Evolutionary conservation across 148 eudicot genomes (phyloP).

Genomic region (Fagopyrum homotropicum): DNA sequence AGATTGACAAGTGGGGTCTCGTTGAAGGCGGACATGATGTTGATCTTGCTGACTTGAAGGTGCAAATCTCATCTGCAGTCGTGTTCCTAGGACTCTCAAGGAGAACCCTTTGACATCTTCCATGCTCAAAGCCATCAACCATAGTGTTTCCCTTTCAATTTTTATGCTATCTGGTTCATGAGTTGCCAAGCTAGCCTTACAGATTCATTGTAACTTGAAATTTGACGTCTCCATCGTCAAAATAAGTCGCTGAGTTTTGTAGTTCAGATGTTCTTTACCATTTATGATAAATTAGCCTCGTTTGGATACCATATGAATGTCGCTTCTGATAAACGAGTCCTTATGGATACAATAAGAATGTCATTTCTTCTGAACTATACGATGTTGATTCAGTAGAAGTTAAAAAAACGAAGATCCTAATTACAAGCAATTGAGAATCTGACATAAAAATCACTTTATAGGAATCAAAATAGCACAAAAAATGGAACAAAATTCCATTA

Average conservation of each 20-base stretch:
- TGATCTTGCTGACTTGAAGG: constrained; percentile 87
- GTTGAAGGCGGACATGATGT: constrained; percentile 98
- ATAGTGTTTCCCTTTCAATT: background rate
- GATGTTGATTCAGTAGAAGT: too few species aligned
- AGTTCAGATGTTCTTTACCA: too few species aligned
- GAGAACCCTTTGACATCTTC: constrained; percentile 12
- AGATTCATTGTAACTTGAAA: background rate
- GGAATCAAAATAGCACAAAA: background rate
- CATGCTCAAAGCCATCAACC: background rate
- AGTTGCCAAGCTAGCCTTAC: background rate
- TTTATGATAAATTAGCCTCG: too few species aligned
- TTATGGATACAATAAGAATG: too few species aligned
- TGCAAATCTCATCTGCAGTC: constrained; percentile 73
- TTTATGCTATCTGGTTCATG: background rate
- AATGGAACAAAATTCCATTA: background rate
- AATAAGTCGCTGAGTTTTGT: background rate
- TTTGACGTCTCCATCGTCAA: background rate
- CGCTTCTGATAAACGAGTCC: too few species aligned
- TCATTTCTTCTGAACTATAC: too few species aligned
- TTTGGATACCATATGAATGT: too few species aligned
- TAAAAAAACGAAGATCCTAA: too few species aligned
- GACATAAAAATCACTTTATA: background rate
- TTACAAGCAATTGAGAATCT: background rate
- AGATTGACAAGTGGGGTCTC: constrained; percentile 90
- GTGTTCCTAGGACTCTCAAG: constrained; percentile 82